These are phyloP conservation scores for Fusarium devonianum DNA, from an alignment of 2,329 filamentous ascomycete genomes.

Conservation along the genomic window DNA sequence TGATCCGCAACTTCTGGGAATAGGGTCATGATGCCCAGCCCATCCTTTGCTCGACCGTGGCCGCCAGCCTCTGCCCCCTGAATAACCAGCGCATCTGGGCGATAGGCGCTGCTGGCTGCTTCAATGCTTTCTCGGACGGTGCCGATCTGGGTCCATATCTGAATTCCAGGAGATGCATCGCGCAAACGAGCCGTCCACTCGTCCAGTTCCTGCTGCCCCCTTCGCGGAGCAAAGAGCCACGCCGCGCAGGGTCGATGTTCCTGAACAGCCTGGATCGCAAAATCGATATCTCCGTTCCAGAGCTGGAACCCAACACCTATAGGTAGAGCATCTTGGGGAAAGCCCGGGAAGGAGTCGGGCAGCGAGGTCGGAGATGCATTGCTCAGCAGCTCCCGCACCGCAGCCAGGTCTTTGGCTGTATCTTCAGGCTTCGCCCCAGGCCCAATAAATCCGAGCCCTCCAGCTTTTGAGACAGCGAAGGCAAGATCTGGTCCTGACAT, in stretches of 20 bases:
- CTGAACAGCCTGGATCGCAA: conserved; percentile 42
- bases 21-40: conserved; percentile 54
- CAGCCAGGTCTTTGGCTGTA: conserved; percentile 43
- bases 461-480: conserved; percentile 71
- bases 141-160: conserved; percentile 62
- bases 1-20: conserved; percentile 59
- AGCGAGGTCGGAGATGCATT: conserved; percentile 8
- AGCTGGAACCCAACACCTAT: conserved; percentile 54
- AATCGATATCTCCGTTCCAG: conserved; percentile 53
- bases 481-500: conserved; percentile 65
- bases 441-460: conserved; percentile 66
- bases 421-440: conserved; percentile 47
- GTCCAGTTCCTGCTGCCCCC: conserved; percentile 48
- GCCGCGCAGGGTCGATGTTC: conserved; percentile 48
- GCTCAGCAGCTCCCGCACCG: conserved; percentile 36
- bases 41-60: conserved; percentile 56
- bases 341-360: conserved; percentile 15
- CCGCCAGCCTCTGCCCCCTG: conserved; percentile 64
- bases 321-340: conserved; percentile 44
- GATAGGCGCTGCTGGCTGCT: conserved; percentile 44
- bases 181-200: conserved; percentile 56
- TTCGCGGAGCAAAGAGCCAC: conserved; percentile 53
- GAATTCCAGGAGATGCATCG: conserved; percentile 48
- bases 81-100: conserved; percentile 59
- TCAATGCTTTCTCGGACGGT: conserved; percentile 55